phyloP scores from a whole-genome alignment of 306 rosid genomes.

The Clitoria ternatea region DNA sequence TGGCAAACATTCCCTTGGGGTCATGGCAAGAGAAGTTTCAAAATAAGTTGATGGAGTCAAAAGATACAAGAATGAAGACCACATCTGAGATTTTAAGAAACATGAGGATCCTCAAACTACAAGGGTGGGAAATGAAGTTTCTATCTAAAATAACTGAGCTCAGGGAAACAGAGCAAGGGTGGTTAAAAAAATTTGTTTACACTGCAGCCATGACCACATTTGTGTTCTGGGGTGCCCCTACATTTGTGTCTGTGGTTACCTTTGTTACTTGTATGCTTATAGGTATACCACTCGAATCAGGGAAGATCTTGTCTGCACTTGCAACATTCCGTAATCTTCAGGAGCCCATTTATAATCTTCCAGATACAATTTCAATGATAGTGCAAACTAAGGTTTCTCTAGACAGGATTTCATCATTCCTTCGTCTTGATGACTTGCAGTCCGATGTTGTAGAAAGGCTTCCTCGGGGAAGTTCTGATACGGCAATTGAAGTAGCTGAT shows the following conservation, averaged over 20 bases:
- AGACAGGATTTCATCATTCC: constrained; percentile 47
- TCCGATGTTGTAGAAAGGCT: constrained; percentile 39
- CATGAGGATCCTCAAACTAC: constrained; percentile 64
- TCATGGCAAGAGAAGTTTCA: constrained; percentile 42
- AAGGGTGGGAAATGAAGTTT: constrained; percentile 72
- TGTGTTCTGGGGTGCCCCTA: constrained; percentile 48
- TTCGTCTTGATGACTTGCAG: constrained; percentile 43
- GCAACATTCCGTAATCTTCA: constrained; percentile 52
- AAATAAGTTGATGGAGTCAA: constrained; percentile 48
- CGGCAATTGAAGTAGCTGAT: constrained; percentile 34
- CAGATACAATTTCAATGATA: constrained; percentile 41
- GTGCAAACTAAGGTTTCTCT: constrained; percentile 52
- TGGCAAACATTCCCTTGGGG: constrained; percentile 50
- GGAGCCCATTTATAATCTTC: constrained; percentile 40
- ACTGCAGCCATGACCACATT: constrained; percentile 27
- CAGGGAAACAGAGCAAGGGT: constrained; percentile 39
- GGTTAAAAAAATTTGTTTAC: constrained; percentile 43
- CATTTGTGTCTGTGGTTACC: constrained; percentile 47
- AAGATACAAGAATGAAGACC: constrained; percentile 52
- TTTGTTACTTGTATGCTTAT: constrained; percentile 42
- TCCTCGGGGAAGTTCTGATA: constrained; percentile 34
- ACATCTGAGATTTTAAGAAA: constrained; percentile 58
- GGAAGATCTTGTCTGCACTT: constrained; percentile 55
- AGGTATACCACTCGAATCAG: constrained; percentile 52
- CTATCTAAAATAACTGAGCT: constrained; percentile 34